Base-by-base conservation (phyloP, 2,329 filamentous ascomycete genomes). In the Pyricularia pennisetigena region DNA sequence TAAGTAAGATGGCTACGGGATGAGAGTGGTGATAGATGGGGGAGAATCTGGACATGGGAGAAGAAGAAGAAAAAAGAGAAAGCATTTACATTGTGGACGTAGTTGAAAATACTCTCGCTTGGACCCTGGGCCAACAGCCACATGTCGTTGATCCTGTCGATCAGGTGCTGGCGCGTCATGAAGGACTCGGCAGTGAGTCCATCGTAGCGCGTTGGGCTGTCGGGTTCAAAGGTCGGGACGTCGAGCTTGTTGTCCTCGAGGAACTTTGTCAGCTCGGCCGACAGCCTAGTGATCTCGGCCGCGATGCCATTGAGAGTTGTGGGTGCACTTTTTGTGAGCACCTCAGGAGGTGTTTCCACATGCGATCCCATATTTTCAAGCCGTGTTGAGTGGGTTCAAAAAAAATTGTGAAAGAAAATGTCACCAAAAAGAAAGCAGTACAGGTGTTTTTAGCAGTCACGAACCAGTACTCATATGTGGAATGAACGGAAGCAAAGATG, bases 101-200 rank as follows among this genome's bases (percentile, higher is more conserved):
- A 67, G 57, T 67, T 72, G 72, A 82, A 83, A 28, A 83, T 77
- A 68, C 81, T 83, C 72, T 84, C 82, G 70, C 80, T 83, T 0
- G 82, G 82, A 0, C 82, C 82, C 67, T 82, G 80, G 7, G 78
- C 77, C 4, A 85, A 72, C 66, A 81, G 81, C 70, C 76, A 79
- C 74, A 84, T 76, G 67, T 85, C 82, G 30, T 76, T 80, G 62
- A 83, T 71, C 3, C 78, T 74, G 72, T 85, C 82, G 12, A 80
- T 72, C 5, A 85, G 76, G 59, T 74, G 71, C 71, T 83, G 81
- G 20, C 80, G 78, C 28, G 76, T 75, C 70, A 81, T 74, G 23
- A 67, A 67, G 9, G 26, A 24, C 57, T 67, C 66, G 8, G 29
- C 29, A 5, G 49, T 41, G 16, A 62, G 30, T 23, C 29, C 54